Evolutionary conservation across 1,284 basidiomycete genomes (phyloP), one percentile per base, ranked within the genome.

Genomic region (Peniophora sp.): DNA sequence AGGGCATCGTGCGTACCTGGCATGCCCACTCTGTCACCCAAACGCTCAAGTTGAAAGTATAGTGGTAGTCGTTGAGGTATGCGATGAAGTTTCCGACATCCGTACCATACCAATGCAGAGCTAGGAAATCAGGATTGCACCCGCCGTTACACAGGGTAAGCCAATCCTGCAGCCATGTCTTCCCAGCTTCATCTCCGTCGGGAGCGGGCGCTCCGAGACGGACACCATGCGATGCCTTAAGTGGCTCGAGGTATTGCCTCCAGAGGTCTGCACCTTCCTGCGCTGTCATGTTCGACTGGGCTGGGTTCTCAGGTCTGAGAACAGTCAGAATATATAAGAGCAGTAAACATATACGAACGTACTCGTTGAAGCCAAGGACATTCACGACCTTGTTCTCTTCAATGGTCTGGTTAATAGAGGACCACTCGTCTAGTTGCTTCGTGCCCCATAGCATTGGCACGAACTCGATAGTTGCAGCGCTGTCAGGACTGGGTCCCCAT

Each of bases 21-120:
- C 64, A 65, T 1, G 65, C 67, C 67, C 65, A 67, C 58, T 73
- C 75, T 2, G 74, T 74, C 1, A 76, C 65, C 71, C 72, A 74
- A 10, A 76, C 59, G 1, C 69, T 69, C n/a, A 59, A 53, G 46
- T 67, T 58, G 58, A 69, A 75, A 1, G 68, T 67, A 3, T 64
- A 47, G 55, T 74, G 66, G 53, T 70, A 72, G 48, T 71, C 69
- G 25, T 66, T 56, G 12, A 75, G 56, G 50, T 71, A 69, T 19
- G 61, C 53, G 35, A 68, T 63, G 57, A 76, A 71, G 38, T 61
- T 61, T 6, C 64, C 62, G 5, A 68, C 65, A 49, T 69, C 66
- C 45, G 67, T 59, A 50, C 69, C 71, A 59, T 75, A 77, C 63
- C 67, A 69, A 49, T 68, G 72, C 27, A 74, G 50, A 11, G 73